phyloP scores from a whole-genome alignment of 169 alveolate genomes.

The Miamiensis avidus region DNA sequence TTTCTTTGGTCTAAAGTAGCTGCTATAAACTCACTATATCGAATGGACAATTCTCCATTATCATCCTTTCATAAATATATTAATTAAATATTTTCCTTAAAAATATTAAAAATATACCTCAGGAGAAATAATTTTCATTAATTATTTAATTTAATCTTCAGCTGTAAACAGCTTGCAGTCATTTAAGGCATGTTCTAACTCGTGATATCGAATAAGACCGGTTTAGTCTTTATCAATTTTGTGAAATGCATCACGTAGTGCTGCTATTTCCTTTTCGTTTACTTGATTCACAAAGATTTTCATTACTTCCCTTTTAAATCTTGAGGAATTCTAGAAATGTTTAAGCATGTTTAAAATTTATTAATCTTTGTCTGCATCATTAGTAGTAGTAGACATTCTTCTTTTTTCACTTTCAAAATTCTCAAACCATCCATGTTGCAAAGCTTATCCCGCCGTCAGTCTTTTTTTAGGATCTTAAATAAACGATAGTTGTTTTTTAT shows the following conservation, averaged over 20 bases:
- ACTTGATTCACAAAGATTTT: constrained; percentile 38
- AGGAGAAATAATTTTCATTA: constrained; percentile 1
- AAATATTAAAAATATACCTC: background rate
- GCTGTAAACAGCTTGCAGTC: background rate
- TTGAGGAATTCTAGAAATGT: constrained; percentile 15
- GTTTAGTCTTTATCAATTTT: constrained; percentile 45
- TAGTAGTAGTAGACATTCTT: background rate
- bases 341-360: constrained; percentile 8
- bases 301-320: constrained; percentile 39
- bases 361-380: background rate
- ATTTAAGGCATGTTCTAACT: constrained; percentile 6
- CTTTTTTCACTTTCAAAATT: background rate
- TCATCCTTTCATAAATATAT: constrained; percentile 1
- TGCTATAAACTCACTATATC: constrained; percentile 61
- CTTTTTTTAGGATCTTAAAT: background rate
- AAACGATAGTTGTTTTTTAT: no score
- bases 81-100: background rate
- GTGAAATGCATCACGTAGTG: constrained; percentile 24
- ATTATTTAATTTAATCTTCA: constrained; percentile 4
- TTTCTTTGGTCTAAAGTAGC: constrained; percentile 24
- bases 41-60: constrained; percentile 28
- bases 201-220: constrained; percentile 39
- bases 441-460: background rate
- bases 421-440: constrained; percentile 5
- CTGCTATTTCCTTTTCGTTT: constrained; percentile 41